Base-by-base conservation (phyloP, 129 eudicot species). In the Lonicera japonica region DNA sequence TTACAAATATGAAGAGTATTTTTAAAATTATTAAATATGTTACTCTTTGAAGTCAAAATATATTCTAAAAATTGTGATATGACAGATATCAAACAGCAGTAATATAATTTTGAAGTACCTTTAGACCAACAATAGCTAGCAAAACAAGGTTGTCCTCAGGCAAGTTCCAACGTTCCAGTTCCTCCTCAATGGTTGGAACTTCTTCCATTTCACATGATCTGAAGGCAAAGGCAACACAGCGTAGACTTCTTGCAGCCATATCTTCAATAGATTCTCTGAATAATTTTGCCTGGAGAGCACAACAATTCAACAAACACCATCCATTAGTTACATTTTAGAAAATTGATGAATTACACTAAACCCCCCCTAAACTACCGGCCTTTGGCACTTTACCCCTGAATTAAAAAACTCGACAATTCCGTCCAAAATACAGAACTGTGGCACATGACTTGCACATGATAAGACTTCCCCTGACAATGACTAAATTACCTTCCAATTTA, bases 181-280 rank as follows among this genome's bases (percentile, higher is more conserved):
- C 88, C 63, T 81, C 95, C 38, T 87, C 97, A 65, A 54, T 80
- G n/a, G 79, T 71, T 18, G 97, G 96, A 55, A 91, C 83, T 29
- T 67, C 68, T 29, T 81, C 84, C 20, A 34, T 18, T 51, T 77
- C 67, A 69, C 73, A 72, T 36, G 82, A 74, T 58, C 79, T 70
- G 71, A 77, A 91, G 25, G 97, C 97, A 52, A 91, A 29, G 29
- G 96, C 95, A 72, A 91, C 94, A 82, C 97, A 91, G 10, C 98
- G 85, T 75, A 91, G 55, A 71, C 96, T 87, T 71, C 78, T 45
- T 5, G 60, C 62, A 61, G 98, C 96, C 98, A 91, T 91, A 65
- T 91, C 88, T 21, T 78, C 88, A 56, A 91, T 91, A 20, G 90
- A 82, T 41, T 84, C 64, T 36, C 74, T 77, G 55, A 51, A 91